Percentiles rank a stretch among this genome's conserved stretches.
Conservation (phyloP, 2,329 filamentous ascomycete species). For the Arthrobotrys iridis region DNA sequence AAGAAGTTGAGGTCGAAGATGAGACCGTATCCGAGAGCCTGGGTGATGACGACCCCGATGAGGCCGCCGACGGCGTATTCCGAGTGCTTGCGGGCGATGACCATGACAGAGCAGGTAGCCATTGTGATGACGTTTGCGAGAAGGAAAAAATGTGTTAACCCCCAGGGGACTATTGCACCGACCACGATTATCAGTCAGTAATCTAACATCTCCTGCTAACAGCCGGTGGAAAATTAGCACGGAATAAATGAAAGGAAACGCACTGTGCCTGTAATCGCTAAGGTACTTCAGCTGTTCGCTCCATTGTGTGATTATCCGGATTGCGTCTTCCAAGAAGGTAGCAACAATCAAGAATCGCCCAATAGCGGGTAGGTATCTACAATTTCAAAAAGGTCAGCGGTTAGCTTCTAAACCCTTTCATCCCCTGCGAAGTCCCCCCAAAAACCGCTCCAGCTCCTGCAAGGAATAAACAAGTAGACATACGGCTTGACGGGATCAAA, state of each 20-base stretch:
- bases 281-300: slow-evolving; percentile 92
- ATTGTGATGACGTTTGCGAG: slow-evolving; percentile 90
- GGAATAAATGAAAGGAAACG: slow-evolving; percentile 61
- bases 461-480: slow-evolving; percentile 65
- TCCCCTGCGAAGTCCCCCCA: not conserved
- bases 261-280: slow-evolving; percentile 91
- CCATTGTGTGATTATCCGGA: slow-evolving; percentile 98
- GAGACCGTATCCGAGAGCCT: slow-evolving; percentile 94
- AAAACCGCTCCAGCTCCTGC: too few species aligned
- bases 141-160: slow-evolving; percentile 92
- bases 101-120: slow-evolving; percentile 80
- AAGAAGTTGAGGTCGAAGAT: slow-evolving; percentile 99
- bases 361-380: slow-evolving; percentile 90
- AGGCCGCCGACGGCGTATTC: slow-evolving; percentile 92
- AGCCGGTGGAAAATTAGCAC: not conserved
- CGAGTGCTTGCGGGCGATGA: slow-evolving; percentile 91
- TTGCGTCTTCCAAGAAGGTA: slow-evolving; percentile 95
- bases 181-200: slow-evolving; percentile 54
- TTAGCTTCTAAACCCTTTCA: slow-evolving; percentile 32
- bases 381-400: slow-evolving; percentile 58
- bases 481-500: slow-evolving; percentile 96
- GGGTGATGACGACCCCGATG: slow-evolving; percentile 87
- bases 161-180: slow-evolving; percentile 81
- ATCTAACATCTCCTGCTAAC: not conserved
- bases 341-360: slow-evolving; percentile 98